Evolutionary conservation across 2,329 filamentous ascomycete genomes (phyloP).

Genomic region (Pseudogymnoascus sp.): DNA sequence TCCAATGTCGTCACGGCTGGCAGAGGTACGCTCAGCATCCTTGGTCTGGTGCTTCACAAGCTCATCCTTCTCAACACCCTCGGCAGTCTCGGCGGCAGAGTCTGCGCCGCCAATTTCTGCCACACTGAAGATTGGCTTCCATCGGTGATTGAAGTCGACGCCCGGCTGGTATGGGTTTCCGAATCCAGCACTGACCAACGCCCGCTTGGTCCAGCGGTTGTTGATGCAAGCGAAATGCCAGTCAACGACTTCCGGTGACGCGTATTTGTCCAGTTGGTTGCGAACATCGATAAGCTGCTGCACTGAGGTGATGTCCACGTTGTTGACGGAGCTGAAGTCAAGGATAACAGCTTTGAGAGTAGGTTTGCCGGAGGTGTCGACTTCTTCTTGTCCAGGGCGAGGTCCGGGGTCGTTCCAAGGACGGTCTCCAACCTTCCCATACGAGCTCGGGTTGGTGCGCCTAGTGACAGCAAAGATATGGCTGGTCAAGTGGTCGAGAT

Average conservation of each 20-base stretch:
- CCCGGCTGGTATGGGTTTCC: slow-evolving; percentile 59
- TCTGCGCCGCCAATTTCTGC: slow-evolving; percentile 70
- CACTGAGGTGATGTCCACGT: slow-evolving; percentile 85
- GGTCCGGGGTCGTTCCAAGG: slow-evolving; percentile 94
- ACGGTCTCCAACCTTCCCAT: slow-evolving; percentile 60
- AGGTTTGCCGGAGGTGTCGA: slow-evolving; percentile 46
- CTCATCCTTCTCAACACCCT: slow-evolving; percentile 49
- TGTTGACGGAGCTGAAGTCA: slow-evolving; percentile 89
- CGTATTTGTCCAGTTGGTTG: slow-evolving; percentile 84
- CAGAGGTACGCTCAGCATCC: slow-evolving; percentile 11
- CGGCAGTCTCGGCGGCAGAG: slow-evolving; percentile 61
- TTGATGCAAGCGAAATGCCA: slow-evolving; percentile 95
- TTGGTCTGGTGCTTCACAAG: slow-evolving; percentile 19
- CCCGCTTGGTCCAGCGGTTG: slow-evolving; percentile 91
- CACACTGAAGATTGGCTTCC: slow-evolving; percentile 94
- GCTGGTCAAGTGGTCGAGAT: slow-evolving; percentile 67
- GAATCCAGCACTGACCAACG: slow-evolving; percentile 78
- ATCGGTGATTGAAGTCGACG: slow-evolving; percentile 52
- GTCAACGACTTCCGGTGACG: slow-evolving; percentile 71
- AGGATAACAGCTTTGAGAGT: slow-evolving; percentile 83
- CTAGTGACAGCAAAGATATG: slow-evolving; percentile 64
- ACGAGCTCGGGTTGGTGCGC: slow-evolving; percentile 63
- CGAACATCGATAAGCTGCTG: slow-evolving; percentile 91
- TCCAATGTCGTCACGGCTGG: neutral
- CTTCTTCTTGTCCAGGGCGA: slow-evolving; percentile 40